Evolutionary conservation across 192 early-diverging fungal species (phyloP).

Genomic region (Podila epigama): DNA sequence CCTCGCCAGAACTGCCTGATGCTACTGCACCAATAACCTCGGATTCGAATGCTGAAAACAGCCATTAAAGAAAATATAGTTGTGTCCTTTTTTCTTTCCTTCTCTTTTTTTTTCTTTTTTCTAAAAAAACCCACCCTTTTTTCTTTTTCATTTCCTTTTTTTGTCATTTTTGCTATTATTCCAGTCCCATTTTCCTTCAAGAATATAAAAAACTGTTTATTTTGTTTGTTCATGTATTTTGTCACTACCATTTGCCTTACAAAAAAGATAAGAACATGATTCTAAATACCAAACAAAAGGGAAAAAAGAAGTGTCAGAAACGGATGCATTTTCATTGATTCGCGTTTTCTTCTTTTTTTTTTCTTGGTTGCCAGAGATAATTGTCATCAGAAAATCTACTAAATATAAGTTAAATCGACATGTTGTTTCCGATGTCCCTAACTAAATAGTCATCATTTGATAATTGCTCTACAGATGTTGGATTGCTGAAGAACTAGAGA

Average conservation of each 20-base stretch:
- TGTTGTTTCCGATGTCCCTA: slow-evolving; percentile 19
- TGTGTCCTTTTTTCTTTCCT: background rate
- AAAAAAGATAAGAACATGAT: too few species aligned
- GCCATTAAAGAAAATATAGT: background rate
- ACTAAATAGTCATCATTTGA: slow-evolving; percentile 19
- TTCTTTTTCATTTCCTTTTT: background rate
- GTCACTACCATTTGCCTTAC: background rate
- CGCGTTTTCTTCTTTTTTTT: slow-evolving; percentile 10
- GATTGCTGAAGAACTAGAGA: background rate
- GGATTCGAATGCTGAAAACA: slow-evolving; percentile 13
- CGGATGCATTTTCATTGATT: background rate
- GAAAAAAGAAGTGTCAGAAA: background rate
- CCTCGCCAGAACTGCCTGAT: background rate
- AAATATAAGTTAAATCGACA: slow-evolving; percentile 29
- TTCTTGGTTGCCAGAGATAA: too few species aligned
- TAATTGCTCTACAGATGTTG: background rate
- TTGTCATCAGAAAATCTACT: too few species aligned
- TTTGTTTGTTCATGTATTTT: background rate
- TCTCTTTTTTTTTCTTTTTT: background rate
- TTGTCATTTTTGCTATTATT: too few species aligned
- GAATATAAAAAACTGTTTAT: background rate
- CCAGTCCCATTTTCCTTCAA: background rate
- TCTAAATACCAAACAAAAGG: background rate
- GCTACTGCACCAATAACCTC: background rate
- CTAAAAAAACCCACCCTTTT: background rate